Evolutionary conservation across 208 protist species (phyloP), one percentile per base, ranked within the genome.

Genomic region (Strigomonas culicis): DNA sequence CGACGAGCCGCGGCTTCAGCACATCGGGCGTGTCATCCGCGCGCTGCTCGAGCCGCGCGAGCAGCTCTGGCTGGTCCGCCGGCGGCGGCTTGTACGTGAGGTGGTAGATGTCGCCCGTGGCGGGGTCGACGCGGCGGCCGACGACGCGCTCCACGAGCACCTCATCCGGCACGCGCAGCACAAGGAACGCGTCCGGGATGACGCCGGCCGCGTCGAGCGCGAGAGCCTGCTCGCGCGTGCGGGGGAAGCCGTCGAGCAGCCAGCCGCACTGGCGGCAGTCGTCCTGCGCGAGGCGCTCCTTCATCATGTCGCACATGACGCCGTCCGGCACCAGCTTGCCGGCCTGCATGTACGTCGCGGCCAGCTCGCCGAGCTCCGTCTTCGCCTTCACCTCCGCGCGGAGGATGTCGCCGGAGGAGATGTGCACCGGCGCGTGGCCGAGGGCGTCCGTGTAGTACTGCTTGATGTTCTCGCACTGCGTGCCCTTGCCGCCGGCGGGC

Each of bases 201-300:
- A 96, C 73, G 51, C 90, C 86, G 4, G 65, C 65, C 7, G 67
- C 68, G 46, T 96, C 84, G 21, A 96, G 75, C 31, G 77, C 76
- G 51, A 75, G 64, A 30, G 90, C 94, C 78, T 98, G 94, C 36
- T 55, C 75, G 19, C 70, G 52, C 41, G 82, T 97, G 43, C 92
- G 79, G 13, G 94, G 94, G 68, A 95, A 98, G 31, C 94, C 94
- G 61, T 97, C 92, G 13, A 98, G 74, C 59, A 98, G 71, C 85
- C 89, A 98, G 22, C 94, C 94, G 43, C 92, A 80, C 52, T 76
- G 49, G 47, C 80, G 57, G 19, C 75, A 87, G 50, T 96, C 89
- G 17, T 85, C 80, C 59, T 86, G 30, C 46, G 75, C 46, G 27
- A 97, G 71, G 24, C 89, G 86, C n/a, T 84, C 58, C 30, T 73